These are phyloP conservation scores for Uronychia setigera DNA, from an alignment of 73 alveolate species.

Conservation along the genomic window DNA sequence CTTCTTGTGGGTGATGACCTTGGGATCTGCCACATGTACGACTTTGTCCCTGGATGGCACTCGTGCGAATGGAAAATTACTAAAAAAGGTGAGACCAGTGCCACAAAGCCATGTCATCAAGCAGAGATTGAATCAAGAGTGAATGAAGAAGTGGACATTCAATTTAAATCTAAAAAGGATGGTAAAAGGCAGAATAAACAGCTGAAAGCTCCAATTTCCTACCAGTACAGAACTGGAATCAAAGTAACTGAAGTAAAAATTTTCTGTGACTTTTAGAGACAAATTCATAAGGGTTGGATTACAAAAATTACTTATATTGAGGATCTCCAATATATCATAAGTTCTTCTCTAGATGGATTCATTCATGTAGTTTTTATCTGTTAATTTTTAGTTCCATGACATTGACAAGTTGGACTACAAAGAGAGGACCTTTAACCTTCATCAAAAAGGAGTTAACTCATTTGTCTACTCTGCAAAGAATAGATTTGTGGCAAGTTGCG, in stretches of 20 bases:
- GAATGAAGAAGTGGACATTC: slow-evolving; percentile 13
- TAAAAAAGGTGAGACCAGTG: slow-evolving; percentile 11
- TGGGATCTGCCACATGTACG: slow-evolving; percentile 70
- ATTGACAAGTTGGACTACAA: slow-evolving; percentile 63
- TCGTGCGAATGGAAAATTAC: slow-evolving; percentile 61
- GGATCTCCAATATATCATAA: slow-evolving; percentile 62
- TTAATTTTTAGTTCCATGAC: slow-evolving; percentile 52
- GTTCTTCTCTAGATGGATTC: slow-evolving; percentile 71
- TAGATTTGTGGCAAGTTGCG: slow-evolving; percentile 79
- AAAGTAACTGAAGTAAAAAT: neutral
- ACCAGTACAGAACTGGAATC: neutral
- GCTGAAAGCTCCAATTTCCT: neutral
- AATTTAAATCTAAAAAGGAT: neutral
- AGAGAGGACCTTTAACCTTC: slow-evolving; percentile 67
- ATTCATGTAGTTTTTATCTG: slow-evolving; percentile 14
- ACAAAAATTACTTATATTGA: slow-evolving; percentile 70
- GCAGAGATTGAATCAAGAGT: slow-evolving; percentile 35
- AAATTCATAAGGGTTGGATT: slow-evolving; percentile 74
- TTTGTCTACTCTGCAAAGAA: slow-evolving; percentile 66
- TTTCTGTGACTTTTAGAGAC: slow-evolving; percentile 2
- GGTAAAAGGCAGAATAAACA: neutral
- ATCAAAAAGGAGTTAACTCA: slow-evolving; percentile 77
- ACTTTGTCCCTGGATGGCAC: slow-evolving; percentile 72
- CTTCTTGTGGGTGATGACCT: slow-evolving; percentile 77
- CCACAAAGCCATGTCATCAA: slow-evolving; percentile 38